Conservation (phyloP, 2,329 filamentous ascomycete genomes). For the Hirsutella minnesotensis region DNA sequence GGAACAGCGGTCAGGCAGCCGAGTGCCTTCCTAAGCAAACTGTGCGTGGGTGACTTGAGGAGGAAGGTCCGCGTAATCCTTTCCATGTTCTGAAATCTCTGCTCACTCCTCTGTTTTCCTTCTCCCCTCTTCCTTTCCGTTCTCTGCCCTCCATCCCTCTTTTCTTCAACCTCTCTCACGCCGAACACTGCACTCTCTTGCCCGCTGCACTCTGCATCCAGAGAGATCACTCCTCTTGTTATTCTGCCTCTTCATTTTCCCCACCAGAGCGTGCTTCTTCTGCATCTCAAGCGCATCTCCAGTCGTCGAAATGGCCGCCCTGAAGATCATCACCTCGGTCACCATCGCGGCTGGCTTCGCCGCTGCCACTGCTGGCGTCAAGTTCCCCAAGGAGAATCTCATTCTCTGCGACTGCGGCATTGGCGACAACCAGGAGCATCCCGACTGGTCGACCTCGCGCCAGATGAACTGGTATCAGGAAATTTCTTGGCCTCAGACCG, state of each 20-base stretch:
- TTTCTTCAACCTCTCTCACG: not conserved
- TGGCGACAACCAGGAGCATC: conserved; percentile 26
- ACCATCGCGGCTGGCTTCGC: conserved; percentile 12
- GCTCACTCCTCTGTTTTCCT: not conserved
- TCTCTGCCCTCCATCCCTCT: not conserved
- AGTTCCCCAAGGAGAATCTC: conserved; percentile 22
- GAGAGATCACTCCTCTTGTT: not conserved
- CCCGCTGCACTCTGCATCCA: not conserved
- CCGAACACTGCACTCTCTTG: not conserved
- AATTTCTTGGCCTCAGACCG: conserved; percentile 22
- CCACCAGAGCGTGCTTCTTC: not conserved
- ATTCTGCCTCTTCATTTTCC: not conserved
- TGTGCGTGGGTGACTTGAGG: no score
- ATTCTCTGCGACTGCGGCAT: conserved; percentile 30
- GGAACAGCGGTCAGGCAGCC: no score
- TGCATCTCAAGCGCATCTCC: not conserved
- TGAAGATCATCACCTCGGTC: conserved; percentile 11
- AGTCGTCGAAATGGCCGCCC: conserved; percentile 11
- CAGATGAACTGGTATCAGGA: conserved; percentile 32
- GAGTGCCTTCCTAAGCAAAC: no score
- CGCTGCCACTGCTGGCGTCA: conserved; percentile 11
- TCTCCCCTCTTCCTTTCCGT: conserved; percentile 1
- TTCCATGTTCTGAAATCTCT: not conserved
- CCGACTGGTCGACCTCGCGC: conserved; percentile 29
- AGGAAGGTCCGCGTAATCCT: no score